Percentiles rank a stretch among this genome's conserved stretches.
These are phyloP conservation scores for Rehmannia glutinosa DNA, from an alignment of 257 asterid species.

Conservation along the genomic window DNA sequence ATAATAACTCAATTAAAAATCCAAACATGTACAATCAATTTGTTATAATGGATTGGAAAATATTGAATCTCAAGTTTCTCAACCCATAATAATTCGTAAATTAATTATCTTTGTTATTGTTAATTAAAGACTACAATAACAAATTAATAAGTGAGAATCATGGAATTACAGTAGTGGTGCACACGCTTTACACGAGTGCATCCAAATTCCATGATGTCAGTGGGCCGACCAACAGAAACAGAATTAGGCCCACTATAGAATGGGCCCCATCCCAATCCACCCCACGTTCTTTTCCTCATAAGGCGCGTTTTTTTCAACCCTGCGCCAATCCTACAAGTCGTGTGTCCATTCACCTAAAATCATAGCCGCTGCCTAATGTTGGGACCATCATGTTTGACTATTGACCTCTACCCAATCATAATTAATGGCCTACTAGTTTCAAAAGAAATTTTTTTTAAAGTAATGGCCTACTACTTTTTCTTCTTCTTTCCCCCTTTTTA, in stretches of 20 bases:
- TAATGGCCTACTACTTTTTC: too few relatives aligned
- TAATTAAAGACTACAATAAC: too few relatives aligned
- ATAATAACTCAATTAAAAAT: too few relatives aligned
- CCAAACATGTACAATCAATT: too few relatives aligned
- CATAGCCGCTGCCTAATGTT: conserved; percentile 14
- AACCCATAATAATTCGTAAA: too few relatives aligned
- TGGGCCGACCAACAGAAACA: conserved; percentile 34
- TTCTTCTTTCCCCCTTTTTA: too few relatives aligned
- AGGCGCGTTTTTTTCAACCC: conserved; percentile 21
- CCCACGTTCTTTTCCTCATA: conserved; percentile 28
- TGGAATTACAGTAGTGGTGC: too few relatives aligned
- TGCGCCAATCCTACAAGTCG: conserved; percentile 13
- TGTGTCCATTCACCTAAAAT: conserved; percentile 14
- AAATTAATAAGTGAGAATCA: too few relatives aligned
- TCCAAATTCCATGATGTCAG: conserved; percentile 31
- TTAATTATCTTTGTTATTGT: too few relatives aligned
- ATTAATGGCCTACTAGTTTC: background rate
- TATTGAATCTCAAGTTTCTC: too few relatives aligned
- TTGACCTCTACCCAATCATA: background rate
- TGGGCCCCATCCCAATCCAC: conserved; percentile 3
- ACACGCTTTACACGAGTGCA: too few relatives aligned
- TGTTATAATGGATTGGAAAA: too few relatives aligned
- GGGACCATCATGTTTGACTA: conserved; percentile 22
- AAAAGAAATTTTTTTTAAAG: background rate
- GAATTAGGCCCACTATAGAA: background rate